Evolutionary conservation across 805 yeast genomes (phyloP).

Genomic region (Yamadazyma ubonensis): DNA sequence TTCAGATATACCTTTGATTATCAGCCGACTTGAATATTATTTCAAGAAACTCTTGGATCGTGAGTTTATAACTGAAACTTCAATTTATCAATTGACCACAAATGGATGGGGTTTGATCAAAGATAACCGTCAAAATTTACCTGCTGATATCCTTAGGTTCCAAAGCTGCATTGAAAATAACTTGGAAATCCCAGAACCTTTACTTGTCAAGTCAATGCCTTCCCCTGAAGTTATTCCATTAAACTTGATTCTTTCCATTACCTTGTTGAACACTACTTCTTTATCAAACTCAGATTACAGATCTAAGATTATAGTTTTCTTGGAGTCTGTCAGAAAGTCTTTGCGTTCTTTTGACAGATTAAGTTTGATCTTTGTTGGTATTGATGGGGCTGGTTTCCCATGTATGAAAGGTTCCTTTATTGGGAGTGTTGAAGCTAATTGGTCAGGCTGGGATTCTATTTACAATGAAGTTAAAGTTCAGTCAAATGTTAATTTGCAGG

Average conservation of each 20-base stretch:
- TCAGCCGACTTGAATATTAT: slow-evolving; percentile 44
- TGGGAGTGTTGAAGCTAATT: slow-evolving; percentile 43
- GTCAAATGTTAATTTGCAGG: slow-evolving; percentile 15
- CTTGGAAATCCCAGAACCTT: slow-evolving; percentile 40
- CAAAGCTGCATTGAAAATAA: slow-evolving; percentile 37
- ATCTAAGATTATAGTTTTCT: slow-evolving; percentile 18
- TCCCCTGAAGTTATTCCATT: slow-evolving; percentile 39
- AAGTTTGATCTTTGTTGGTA: slow-evolving; percentile 50
- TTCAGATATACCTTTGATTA: slow-evolving; percentile 28
- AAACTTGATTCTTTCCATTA: slow-evolving; percentile 43
- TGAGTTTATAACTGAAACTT: slow-evolving; percentile 23
- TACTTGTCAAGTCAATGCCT: slow-evolving; percentile 38
- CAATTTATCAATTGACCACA: slow-evolving; percentile 47
- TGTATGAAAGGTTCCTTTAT: slow-evolving; percentile 43
- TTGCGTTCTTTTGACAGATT: slow-evolving; percentile 42
- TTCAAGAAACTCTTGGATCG: slow-evolving; percentile 19
- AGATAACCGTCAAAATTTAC: slow-evolving; percentile 29
- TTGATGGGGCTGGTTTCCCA: slow-evolving; percentile 39
- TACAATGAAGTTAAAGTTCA: slow-evolving; percentile 35
- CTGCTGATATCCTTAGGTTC: slow-evolving; percentile 38
- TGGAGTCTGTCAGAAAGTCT: slow-evolving; percentile 25
- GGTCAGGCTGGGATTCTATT: slow-evolving; percentile 52
- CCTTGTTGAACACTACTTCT: slow-evolving; percentile 33
- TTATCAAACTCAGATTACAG: slow-evolving; percentile 29
- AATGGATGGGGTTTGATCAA: slow-evolving; percentile 49